Percentiles rank a stretch among this genome's conserved stretches.
Evolutionary conservation across 441 rosid species (phyloP).

Genomic region (Manihot esculenta): DNA sequence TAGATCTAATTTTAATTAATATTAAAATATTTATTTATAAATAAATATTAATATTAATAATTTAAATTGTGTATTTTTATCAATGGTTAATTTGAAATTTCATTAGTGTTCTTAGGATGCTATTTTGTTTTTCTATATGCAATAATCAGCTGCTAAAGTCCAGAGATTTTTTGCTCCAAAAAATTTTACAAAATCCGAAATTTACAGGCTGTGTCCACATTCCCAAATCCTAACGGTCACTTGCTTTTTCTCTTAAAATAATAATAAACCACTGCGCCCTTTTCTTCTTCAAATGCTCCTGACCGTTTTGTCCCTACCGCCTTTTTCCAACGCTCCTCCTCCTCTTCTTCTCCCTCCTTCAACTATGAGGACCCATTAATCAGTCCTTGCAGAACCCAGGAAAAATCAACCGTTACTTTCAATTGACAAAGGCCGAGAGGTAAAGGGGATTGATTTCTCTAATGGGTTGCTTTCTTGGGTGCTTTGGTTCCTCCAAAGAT

Average conservation of each 20-base stretch:
- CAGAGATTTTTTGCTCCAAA: no score
- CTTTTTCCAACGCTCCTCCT: slow-evolving; percentile 9
- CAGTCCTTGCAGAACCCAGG: background rate
- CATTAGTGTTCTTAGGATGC: no score
- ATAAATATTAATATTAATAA: no score
- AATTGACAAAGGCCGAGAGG: background rate
- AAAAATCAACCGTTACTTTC: background rate
- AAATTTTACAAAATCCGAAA: background rate
- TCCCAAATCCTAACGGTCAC: slow-evolving; percentile 22
- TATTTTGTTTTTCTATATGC: no score
- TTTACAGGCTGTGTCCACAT: slow-evolving; percentile 23
- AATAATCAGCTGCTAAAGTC: no score
- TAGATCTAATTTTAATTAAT: no score
- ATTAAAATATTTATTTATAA: no score
- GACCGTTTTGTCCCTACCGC: slow-evolving; percentile 29
- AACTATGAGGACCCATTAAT: slow-evolving; percentile 20
- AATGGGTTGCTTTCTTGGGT: slow-evolving; percentile 82
- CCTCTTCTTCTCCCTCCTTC: background rate
- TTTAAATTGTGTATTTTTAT: no score
- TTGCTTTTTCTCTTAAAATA: slow-evolving; percentile 9
- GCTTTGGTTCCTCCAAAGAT: slow-evolving; percentile 78
- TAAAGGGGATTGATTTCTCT: background rate
- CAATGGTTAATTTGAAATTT: no score
- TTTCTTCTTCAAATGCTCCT: slow-evolving; percentile 15
- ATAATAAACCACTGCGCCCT: background rate